A percentile compares a stretch with the other conserved stretches of the same genome.
Evolutionary conservation across 495 filamentous ascomycete species (phyloP).

Genomic region (Penicillium egyptiacum): DNA sequence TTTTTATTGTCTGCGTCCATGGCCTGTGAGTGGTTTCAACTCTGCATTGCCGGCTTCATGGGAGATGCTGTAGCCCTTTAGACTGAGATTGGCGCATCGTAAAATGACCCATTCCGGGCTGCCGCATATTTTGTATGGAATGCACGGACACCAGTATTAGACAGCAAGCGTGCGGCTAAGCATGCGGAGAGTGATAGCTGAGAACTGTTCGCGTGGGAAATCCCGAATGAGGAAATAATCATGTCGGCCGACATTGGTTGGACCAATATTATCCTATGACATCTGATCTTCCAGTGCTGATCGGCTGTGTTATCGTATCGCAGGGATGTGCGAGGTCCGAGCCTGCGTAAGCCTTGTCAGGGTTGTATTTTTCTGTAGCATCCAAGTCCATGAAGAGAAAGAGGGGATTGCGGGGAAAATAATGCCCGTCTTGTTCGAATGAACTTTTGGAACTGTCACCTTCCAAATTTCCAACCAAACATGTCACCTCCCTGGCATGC

Average conservation of each 20-base stretch:
- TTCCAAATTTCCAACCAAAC: not conserved
- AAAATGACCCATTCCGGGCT: not conserved
- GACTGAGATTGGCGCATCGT: too few relatives aligned
- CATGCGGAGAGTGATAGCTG: not conserved
- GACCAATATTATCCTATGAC: not conserved
- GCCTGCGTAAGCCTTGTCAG: slow-evolving; percentile 1
- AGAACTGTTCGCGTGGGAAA: not conserved
- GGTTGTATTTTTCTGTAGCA: slow-evolving; percentile 20
- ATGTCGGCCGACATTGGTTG: not conserved
- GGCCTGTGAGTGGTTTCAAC: not conserved
- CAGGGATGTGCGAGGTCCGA: slow-evolving; percentile 9
- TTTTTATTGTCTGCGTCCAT: not conserved
- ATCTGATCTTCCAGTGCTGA: not conserved
- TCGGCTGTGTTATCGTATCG: slow-evolving; percentile 8
- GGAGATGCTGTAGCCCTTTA: not conserved
- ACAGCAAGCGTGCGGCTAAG: not conserved
- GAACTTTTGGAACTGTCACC: not conserved
- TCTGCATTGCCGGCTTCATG: not conserved
- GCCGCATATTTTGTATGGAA: not conserved
- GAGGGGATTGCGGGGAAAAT: not conserved
- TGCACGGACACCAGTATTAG: not conserved
- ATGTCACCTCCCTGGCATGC: not conserved
- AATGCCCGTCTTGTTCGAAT: not conserved
- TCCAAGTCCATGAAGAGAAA: not conserved
- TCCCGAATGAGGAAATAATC: not conserved